These are phyloP conservation scores for Alternaria ethzedia DNA, from an alignment of 2,329 filamentous ascomycete species.

Conservation along the genomic window DNA sequence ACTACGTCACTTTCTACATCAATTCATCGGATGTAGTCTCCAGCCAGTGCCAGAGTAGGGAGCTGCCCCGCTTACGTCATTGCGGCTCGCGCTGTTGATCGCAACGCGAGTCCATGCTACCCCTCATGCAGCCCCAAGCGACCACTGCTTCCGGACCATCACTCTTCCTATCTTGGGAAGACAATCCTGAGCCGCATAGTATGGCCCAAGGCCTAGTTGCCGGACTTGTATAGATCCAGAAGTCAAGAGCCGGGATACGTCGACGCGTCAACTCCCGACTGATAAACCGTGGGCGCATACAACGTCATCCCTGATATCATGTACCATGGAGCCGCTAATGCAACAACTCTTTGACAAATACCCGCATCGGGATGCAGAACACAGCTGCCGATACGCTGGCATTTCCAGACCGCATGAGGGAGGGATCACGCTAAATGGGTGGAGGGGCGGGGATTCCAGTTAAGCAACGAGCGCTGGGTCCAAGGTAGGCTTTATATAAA, in stretches of 20 bases:
- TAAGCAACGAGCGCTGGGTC: background rate
- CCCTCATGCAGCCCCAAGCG: background rate
- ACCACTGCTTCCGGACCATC: background rate
- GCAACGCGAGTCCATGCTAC: background rate
- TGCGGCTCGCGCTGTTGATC: background rate
- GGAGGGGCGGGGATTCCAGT: background rate
- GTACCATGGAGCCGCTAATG: background rate
- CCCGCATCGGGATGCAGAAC: background rate
- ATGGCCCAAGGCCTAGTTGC: background rate
- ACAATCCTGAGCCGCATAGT: background rate
- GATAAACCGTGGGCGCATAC: background rate
- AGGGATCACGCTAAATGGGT: background rate
- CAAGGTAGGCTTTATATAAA: constrained; percentile 1
- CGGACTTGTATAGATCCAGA: background rate
- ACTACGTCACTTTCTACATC: background rate
- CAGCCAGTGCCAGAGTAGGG: background rate
- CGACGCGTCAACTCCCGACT: background rate
- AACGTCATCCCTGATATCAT: background rate
- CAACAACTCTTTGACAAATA: constrained; percentile 5
- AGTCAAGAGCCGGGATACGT: background rate
- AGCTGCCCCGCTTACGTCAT: background rate
- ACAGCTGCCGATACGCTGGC: constrained; percentile 6
- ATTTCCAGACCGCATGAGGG: background rate
- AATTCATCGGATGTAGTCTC: background rate
- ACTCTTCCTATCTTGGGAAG: background rate